Evolutionary conservation across 331 rosid genomes (phyloP).

Genomic region (Spiraea crenata): DNA sequence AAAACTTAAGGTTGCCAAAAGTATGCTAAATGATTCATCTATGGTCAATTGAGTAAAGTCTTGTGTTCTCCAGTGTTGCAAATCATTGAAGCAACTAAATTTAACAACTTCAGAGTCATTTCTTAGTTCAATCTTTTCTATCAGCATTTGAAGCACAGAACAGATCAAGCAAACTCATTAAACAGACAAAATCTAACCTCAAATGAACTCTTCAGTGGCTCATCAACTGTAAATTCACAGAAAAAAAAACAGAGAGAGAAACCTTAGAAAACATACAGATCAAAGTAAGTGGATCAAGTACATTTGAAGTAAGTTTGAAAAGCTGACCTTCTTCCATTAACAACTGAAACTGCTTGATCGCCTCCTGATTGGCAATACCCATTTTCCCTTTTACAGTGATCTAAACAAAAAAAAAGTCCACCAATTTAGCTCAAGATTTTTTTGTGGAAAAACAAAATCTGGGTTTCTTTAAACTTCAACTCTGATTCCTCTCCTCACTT

Average conservation of each 20-base stretch:
- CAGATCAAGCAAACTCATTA: slow-evolving; percentile 32
- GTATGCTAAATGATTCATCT: background rate
- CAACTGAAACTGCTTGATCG: slow-evolving; percentile 65
- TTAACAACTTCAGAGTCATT: slow-evolving; percentile 3
- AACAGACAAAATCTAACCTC: slow-evolving; percentile 51
- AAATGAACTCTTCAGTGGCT: slow-evolving; percentile 60
- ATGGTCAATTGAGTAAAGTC: background rate
- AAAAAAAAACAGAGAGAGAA: background rate
- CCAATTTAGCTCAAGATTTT: slow-evolving; percentile 10
- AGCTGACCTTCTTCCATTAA: slow-evolving; percentile 63
- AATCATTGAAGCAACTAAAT: background rate
- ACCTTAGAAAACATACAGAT: slow-evolving; percentile 26
- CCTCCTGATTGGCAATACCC: slow-evolving; percentile 68
- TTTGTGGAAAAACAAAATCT: slow-evolving; percentile 1
- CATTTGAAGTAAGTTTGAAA: slow-evolving; percentile 16
- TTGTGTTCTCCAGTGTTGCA: background rate
- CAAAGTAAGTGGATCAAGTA: slow-evolving; percentile 25
- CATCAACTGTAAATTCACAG: slow-evolving; percentile 51
- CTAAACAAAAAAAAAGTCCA: slow-evolving; percentile 1
- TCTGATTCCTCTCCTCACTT: slow-evolving; percentile 7
- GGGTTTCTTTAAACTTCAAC: slow-evolving; percentile 15
- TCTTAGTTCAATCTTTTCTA: background rate
- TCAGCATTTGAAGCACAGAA: slow-evolving; percentile 19
- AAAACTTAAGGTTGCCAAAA: background rate
- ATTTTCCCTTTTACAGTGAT: slow-evolving; percentile 29